Base-by-base conservation (phyloP, 2,329 filamentous ascomycete species). In the Fusarium torreyae region DNA sequence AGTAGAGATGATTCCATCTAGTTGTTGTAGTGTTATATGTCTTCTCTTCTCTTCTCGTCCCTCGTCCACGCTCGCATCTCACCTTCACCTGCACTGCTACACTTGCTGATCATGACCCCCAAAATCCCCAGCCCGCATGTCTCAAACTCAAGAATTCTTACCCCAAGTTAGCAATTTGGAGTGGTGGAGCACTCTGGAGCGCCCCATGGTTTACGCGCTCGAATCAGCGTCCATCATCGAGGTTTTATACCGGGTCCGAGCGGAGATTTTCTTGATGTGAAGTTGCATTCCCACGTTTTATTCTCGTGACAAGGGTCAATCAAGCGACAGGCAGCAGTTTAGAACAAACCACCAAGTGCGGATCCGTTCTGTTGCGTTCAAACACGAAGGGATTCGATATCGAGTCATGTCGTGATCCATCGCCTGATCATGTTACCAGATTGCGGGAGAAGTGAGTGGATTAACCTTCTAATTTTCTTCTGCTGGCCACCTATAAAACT, bases 311-410 rank as follows among this genome's bases (percentile, higher is more conserved):
- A 28, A 17, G 49, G 57, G 39, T 62, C 26, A 5, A 20, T 51
- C n/a, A 20, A 54, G 36, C 31, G 28, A 39, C 52, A 68, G 65
- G 65, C 65, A 68, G 39, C 65, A 68, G 65, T 44, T 67, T 68
- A 49, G 46, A 58, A 2, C 17, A 15, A 34, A 50, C 20, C 38
- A 20, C 45, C 26, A 15, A 17, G 46, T 51, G 55, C 63, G 63
- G 63, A 36, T 58, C 53, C 52, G 24, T 39, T 26, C 22, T 14
- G 9, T 11, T 42, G 18, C 40, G 31, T 31, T 14, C 17, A 24
- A n/a, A 40, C 31, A 34, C 33, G 3, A 33, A 33, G 22, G 9
- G n/a, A 15, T 22, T 40, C 24, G 5, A 34, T 15, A 36, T 50
- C 56, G 50, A 62, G 57, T 53, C 38, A 63, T 63, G 13, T 31